Conservation (phyloP, 2,329 filamentous ascomycete species). For the Tolypocladium sp. region DNA sequence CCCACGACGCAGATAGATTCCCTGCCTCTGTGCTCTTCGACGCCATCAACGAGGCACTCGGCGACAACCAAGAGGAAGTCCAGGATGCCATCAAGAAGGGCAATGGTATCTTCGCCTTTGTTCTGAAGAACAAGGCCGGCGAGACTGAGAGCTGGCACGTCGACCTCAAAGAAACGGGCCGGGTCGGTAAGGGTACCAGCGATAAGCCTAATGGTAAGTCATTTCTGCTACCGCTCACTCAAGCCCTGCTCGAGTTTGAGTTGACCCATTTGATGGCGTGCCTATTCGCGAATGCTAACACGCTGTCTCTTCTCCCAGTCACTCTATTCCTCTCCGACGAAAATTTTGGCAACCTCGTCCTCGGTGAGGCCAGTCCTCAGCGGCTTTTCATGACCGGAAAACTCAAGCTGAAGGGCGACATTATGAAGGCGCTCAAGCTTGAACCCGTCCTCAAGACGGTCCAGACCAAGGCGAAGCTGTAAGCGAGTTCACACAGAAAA, state of each 20-base stretch:
- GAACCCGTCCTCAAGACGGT: slow-evolving; percentile 88
- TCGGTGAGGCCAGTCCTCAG: slow-evolving; percentile 88
- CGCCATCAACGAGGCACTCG: slow-evolving; percentile 66
- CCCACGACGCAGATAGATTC: slow-evolving; percentile 56
- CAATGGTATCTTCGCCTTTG: slow-evolving; percentile 83
- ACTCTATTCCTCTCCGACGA: slow-evolving; percentile 74
- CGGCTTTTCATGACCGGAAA: slow-evolving; percentile 94
- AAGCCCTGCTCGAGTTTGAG: too few species aligned
- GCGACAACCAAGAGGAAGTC: slow-evolving; percentile 59
- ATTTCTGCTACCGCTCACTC: too few species aligned
- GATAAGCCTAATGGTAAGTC: slow-evolving; percentile 69
- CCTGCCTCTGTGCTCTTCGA: slow-evolving; percentile 90
- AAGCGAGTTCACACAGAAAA: slow-evolving; percentile 20
- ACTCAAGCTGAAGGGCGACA: slow-evolving; percentile 94
- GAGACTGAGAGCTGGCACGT: slow-evolving; percentile 86
- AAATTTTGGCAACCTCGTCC: slow-evolving; percentile 76
- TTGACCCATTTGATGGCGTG: not conserved
- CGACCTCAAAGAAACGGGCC: slow-evolving; percentile 85
- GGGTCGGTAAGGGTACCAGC: slow-evolving; percentile 68
- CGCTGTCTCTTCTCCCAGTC: slow-evolving; percentile 39
- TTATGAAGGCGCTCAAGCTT: slow-evolving; percentile 98
- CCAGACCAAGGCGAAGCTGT: slow-evolving; percentile 76
- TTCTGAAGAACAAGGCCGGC: slow-evolving; percentile 76
- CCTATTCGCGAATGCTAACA: not conserved
- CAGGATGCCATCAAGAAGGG: slow-evolving; percentile 85